Evolutionary conservation across 2,329 filamentous ascomycete genomes (phyloP).

Genomic region (Gaeumannomyces tritici): DNA sequence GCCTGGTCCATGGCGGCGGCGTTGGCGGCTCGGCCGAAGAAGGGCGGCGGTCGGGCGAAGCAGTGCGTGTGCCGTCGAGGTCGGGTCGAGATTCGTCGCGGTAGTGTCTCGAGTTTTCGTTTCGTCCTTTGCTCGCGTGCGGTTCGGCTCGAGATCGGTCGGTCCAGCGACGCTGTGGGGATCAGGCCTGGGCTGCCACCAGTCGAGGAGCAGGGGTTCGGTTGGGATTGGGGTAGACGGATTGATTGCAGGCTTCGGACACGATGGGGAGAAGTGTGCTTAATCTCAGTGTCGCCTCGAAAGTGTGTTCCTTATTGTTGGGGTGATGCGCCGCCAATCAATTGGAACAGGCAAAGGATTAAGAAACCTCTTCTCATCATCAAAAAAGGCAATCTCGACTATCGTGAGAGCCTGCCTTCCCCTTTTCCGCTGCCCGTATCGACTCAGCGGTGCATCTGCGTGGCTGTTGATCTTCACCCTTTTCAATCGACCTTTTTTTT

Average conservation of each 20-base stretch:
- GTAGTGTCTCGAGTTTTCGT: neutral
- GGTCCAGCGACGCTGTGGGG: too few species aligned
- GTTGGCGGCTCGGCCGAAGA: neutral
- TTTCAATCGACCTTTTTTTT: neutral
- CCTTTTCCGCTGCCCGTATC: neutral
- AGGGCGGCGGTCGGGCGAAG: neutral
- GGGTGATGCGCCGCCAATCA: neutral
- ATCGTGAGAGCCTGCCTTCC: neutral
- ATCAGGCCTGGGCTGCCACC: neutral
- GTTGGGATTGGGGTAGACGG: neutral
- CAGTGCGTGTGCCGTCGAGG: neutral
- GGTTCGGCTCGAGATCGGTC: neutral
- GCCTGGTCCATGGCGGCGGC: conserved; percentile 48
- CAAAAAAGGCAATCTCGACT: neutral
- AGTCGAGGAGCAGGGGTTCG: neutral
- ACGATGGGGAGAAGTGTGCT: neutral
- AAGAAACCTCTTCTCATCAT: neutral
- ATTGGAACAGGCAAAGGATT: neutral
- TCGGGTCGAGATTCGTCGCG: neutral
- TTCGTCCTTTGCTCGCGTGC: neutral
- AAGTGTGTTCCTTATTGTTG: neutral
- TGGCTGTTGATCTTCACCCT: neutral
- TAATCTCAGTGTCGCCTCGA: neutral
- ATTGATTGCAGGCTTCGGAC: neutral
- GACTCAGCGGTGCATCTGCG: neutral